Percentiles rank a stretch among this genome's conserved stretches.
These are phyloP conservation scores for Excoecaria cochinchinensis DNA, from an alignment of 345 rosid species.

Conservation along the genomic window DNA sequence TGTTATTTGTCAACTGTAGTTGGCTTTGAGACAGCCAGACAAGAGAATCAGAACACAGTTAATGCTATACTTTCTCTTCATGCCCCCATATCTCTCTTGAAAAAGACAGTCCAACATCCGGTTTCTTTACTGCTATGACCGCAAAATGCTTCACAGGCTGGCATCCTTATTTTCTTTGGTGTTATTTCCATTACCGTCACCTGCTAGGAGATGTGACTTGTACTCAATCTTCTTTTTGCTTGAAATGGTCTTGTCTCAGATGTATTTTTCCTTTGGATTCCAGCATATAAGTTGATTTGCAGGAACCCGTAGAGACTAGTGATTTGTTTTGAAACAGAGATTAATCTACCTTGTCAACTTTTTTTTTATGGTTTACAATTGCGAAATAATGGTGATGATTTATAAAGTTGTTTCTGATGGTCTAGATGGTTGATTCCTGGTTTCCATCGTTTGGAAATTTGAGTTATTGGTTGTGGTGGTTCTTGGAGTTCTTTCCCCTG, in stretches of 20 bases:
- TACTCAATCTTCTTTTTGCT: background rate
- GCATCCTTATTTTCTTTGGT: background rate
- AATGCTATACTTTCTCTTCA: background rate
- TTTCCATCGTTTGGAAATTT: background rate
- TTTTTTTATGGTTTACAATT: background rate
- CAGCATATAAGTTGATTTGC: background rate
- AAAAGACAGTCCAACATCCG: background rate
- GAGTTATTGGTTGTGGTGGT: background rate
- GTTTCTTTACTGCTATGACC: background rate
- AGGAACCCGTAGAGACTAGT: background rate
- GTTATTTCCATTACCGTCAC: background rate
- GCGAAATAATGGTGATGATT: background rate
- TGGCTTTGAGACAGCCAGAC: background rate
- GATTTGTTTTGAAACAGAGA: background rate
- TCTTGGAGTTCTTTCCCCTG: background rate
- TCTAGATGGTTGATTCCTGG: slow-evolving; percentile 1
- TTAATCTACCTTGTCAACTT: background rate
- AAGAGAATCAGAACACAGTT: background rate
- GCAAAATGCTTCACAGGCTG: background rate
- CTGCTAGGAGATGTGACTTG: background rate
- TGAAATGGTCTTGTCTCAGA: background rate
- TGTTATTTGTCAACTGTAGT: background rate
- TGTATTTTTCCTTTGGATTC: background rate
- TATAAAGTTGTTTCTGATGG: background rate
- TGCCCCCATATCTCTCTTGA: background rate